Conservation (phyloP, 441 rosid genomes). For the Gossypium schwendimanii region DNA sequence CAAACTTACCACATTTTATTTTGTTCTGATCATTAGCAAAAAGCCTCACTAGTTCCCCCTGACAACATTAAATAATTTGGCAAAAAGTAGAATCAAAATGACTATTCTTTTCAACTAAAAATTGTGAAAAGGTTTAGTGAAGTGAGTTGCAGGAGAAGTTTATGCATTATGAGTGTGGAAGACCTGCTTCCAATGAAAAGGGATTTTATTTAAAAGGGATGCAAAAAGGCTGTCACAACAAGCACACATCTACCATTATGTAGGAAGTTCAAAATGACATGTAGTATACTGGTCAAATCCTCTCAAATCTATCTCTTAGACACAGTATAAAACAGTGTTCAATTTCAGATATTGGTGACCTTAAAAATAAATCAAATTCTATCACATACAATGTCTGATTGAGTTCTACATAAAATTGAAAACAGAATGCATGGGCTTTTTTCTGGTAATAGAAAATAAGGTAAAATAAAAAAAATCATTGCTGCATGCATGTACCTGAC, state of each 20-base stretch:
- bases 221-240: neutral
- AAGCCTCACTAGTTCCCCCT: constrained; percentile 64
- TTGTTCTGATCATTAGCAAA: constrained; percentile 9
- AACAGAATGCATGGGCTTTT: neutral
- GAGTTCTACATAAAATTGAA: neutral
- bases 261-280: neutral
- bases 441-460: neutral
- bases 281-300: neutral
- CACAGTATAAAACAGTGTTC: neutral
- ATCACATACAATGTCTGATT: neutral
- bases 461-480: neutral
- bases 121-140: constrained; percentile 1
- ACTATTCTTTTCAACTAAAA: constrained; percentile 8
- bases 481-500: constrained; percentile 49
- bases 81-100: constrained; percentile 14
- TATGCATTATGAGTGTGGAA: neutral
- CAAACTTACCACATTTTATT: constrained; percentile 11
- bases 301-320: neutral
- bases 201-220: neutral
- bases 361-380: neutral
- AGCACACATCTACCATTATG: neutral
- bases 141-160: neutral
- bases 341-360: neutral
- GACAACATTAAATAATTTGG: constrained; percentile 10
- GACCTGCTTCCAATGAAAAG: neutral